Evolutionary conservation across 2,329 filamentous ascomycete genomes (phyloP).

Genomic region (Nemania bipapillata): DNA sequence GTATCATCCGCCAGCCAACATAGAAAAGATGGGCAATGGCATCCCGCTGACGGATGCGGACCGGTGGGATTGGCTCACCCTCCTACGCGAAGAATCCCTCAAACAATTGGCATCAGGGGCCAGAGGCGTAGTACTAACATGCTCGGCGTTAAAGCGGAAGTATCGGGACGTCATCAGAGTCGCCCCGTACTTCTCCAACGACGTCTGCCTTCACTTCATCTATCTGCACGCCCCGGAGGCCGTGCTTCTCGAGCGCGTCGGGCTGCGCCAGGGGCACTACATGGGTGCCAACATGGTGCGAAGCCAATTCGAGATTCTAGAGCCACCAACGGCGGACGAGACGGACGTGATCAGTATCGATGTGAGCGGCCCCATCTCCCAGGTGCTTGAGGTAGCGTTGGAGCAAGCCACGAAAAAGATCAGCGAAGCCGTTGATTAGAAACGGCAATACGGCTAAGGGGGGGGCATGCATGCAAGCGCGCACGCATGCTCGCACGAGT

Average conservation of each 20-base stretch:
- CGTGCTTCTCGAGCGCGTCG: constrained; percentile 79
- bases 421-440: constrained; percentile 54
- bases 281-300: constrained; percentile 97
- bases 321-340: constrained; percentile 78
- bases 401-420: constrained; percentile 67
- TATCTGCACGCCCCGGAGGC: constrained; percentile 84
- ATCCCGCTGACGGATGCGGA: constrained; percentile 90
- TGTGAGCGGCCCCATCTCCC: constrained; percentile 67
- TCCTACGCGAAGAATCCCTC: constrained; percentile 75
- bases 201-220: constrained; percentile 87
- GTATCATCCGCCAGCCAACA: constrained; percentile 82
- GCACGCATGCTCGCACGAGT: constrained; percentile 20
- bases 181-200: constrained; percentile 77
- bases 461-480: constrained; percentile 31
- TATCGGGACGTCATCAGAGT: constrained; percentile 93
- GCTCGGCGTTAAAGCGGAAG: constrained; percentile 94
- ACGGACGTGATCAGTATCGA: constrained; percentile 77
- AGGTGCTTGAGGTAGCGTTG: constrained; percentile 71
- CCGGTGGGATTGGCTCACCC: constrained; percentile 96
- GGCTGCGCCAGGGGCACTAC: constrained; percentile 82
- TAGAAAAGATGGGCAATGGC: constrained; percentile 89
- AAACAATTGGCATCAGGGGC: constrained; percentile 66
- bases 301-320: constrained; percentile 89
- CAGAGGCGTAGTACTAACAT: constrained; percentile 89
- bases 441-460: constrained; percentile 22